Base-by-base conservation (phyloP, 2,329 filamentous ascomycete species). In the Colletotrichum orchidophilum region DNA sequence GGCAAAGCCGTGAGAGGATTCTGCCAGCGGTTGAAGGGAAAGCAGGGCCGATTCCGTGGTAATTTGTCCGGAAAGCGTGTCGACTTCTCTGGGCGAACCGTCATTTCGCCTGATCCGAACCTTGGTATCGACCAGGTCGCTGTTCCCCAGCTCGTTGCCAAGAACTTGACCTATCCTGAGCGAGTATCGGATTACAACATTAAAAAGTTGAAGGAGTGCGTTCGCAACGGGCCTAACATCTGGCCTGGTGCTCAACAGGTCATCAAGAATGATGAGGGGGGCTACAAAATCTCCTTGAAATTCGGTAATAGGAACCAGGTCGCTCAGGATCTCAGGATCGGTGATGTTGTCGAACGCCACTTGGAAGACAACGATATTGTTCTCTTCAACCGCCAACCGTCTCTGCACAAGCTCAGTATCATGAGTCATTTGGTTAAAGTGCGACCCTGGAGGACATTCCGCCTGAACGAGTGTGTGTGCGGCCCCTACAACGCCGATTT, bases 401-500 rank as follows among this genome's bases (percentile, higher is more conserved):
- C 96, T 1, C 88, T 99, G 9, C 96, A 99, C 87, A 99, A 98
- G 81, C 92, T 99, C 74, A 97, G 94, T 91, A 99, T 99, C 81
- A 95, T 99, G 83, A 96, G 94, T 78, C 96, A 99, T 85, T 91
- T 93, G 77, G 96, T 93, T 76, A 98, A 98, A 81, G 91, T 99
- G 59, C 91, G 96, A 60, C 96, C 96, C 0, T 97, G 96, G 92
- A 91, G 95, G 81, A 99, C 96, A 0, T 98, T 99, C 80, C 92
- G 96, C 65, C 87, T 99, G 21, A 99, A 99, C 79, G 96, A 99
- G 80, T 99, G 96, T 88, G 96, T 97, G 1, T 99, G 96, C 82
- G 95, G 93, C 73, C 96, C 96, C 3, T 99, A 99, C 86, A 99
- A 99, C 76, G 96, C 96, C 66, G 96, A 99, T 88, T 99, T 99